Percentiles rank a stretch among this genome's conserved stretches.
Conservation (phyloP, 768 basidiomycete genomes). For the Kwoniella pini region DNA sequence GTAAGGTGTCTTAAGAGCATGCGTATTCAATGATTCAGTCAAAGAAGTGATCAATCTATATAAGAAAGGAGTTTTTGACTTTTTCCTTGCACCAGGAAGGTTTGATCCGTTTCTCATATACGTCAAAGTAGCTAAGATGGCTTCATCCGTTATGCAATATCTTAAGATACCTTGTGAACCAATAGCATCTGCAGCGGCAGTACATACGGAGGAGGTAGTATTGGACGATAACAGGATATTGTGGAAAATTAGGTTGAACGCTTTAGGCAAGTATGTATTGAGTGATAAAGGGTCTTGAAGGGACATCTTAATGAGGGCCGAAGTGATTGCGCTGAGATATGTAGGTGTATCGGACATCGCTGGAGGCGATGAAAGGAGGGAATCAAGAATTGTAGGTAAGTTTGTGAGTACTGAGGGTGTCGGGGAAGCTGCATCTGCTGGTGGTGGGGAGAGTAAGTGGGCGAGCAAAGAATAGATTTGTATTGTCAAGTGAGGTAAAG, state of each 20-base stretch:
- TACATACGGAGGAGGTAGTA: slow-evolving; percentile 32
- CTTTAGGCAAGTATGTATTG: slow-evolving; percentile 44
- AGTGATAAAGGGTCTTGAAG: slow-evolving; percentile 43
- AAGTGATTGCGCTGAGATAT: slow-evolving; percentile 50
- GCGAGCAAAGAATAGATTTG: slow-evolving; percentile 83
- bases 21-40: slow-evolving; percentile 68
- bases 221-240: slow-evolving; percentile 42
- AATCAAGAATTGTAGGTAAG: slow-evolving; percentile 52
- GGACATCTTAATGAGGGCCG: slow-evolving; percentile 51
- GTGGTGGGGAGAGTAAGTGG: slow-evolving; percentile 64
- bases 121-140: slow-evolving; percentile 58
- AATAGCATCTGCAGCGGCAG: slow-evolving; percentile 48
- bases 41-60: slow-evolving; percentile 66
- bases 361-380: slow-evolving; percentile 51
- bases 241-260: slow-evolving; percentile 51
- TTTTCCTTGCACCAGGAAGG: slow-evolving; percentile 57
- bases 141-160: slow-evolving; percentile 68
- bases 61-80: slow-evolving; percentile 62
- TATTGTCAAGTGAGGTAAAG: slow-evolving; percentile 84
- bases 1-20: slow-evolving; percentile 75
- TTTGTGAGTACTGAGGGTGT: slow-evolving; percentile 45
- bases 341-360: slow-evolving; percentile 45
- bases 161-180: slow-evolving; percentile 58
- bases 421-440: slow-evolving; percentile 31
- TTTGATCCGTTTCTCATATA: slow-evolving; percentile 57